A percentile compares a stretch with the other conserved stretches of the same genome.
Evolutionary conservation across 108 stramenopile species (phyloP).

Genomic region (Halocafeteria seosinensis): DNA sequence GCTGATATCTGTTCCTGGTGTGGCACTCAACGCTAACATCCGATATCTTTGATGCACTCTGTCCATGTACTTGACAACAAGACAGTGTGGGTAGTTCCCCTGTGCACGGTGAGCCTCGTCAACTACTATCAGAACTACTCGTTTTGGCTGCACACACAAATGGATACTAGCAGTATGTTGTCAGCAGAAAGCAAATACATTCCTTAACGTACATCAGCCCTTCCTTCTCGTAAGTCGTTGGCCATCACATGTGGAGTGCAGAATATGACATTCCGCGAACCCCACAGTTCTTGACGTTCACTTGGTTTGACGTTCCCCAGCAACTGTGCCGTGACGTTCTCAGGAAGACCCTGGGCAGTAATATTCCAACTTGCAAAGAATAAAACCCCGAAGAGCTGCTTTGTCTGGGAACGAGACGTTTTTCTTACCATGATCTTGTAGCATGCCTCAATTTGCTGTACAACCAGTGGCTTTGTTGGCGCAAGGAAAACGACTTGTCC

Average conservation of each 20-base stretch:
- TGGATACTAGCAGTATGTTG: no score
- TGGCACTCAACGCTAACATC: constrained; percentile 66
- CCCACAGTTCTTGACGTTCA: constrained; percentile 35
- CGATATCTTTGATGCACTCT: constrained; percentile 32
- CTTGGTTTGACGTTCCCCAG: constrained; percentile 34
- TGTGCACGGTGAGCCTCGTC: constrained; percentile 89
- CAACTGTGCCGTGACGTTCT: constrained; percentile 52
- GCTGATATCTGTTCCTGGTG: constrained; percentile 72
- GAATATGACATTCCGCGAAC: constrained; percentile 60
- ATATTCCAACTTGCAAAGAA: no score
- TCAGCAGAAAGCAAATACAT: no score
- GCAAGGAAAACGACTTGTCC: constrained; percentile 48
- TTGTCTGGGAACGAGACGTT: no score
- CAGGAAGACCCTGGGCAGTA: constrained; percentile 66
- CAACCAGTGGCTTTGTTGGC: constrained; percentile 79
- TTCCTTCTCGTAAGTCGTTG: constrained; percentile 56
- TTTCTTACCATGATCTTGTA: constrained; percentile 52
- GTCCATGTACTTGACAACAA: constrained; percentile 41
- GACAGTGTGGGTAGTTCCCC: constrained; percentile 69
- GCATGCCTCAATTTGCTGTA: constrained; percentile 81
- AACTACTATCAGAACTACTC: constrained; percentile 68
- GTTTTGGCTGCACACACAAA: no score
- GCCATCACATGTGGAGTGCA: constrained; percentile 85
- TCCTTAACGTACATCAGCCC: no score
- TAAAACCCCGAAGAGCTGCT: no score